These are phyloP conservation scores for Colletotrichum melonis DNA, from an alignment of 2,329 filamentous ascomycete genomes.

Conservation along the genomic window DNA sequence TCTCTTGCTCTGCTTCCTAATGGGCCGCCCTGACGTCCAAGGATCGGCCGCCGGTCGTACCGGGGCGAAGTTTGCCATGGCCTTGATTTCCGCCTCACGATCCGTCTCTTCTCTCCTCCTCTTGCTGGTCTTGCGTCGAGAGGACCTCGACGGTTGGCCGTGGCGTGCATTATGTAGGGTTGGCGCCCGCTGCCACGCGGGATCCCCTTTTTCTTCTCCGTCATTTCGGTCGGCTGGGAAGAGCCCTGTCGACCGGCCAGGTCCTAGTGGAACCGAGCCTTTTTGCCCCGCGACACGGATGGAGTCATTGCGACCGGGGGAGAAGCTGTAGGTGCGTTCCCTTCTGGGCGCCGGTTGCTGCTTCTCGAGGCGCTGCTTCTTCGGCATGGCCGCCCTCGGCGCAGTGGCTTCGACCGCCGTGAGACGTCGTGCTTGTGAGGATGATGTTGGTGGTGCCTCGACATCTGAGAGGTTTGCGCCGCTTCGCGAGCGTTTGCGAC, in stretches of 20 bases:
- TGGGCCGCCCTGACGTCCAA: constrained; percentile 68
- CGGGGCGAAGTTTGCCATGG: constrained; percentile 80
- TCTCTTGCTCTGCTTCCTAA: constrained; percentile 74
- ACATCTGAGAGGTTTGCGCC: constrained; percentile 66
- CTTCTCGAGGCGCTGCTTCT: constrained; percentile 56
- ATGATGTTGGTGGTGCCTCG: constrained; percentile 53
- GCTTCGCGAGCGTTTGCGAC: constrained; percentile 68
- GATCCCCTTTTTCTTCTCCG: constrained; percentile 36
- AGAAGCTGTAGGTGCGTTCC: constrained; percentile 70
- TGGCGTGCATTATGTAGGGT: constrained; percentile 72
- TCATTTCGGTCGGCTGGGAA: constrained; percentile 36
- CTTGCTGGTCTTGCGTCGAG: constrained; percentile 78
- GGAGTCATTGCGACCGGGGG: constrained; percentile 67
- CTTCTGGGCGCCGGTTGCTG: constrained; percentile 59
- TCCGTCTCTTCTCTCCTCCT: constrained; percentile 79
- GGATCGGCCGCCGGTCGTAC: constrained; percentile 70
- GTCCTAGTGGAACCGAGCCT: constrained; percentile 31
- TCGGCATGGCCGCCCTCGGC: constrained; percentile 41
- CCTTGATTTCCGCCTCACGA: constrained; percentile 88
- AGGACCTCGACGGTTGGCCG: constrained; percentile 62
- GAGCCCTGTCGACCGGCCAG: constrained; percentile 31
- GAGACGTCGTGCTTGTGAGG: constrained; percentile 43
- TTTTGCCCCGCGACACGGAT: constrained; percentile 52
- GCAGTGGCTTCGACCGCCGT: constrained; percentile 43
- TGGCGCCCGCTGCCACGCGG: constrained; percentile 48